phyloP scores from a whole-genome alignment of 208 protist species.

The Leptomonas pyrrhocoris region DNA sequence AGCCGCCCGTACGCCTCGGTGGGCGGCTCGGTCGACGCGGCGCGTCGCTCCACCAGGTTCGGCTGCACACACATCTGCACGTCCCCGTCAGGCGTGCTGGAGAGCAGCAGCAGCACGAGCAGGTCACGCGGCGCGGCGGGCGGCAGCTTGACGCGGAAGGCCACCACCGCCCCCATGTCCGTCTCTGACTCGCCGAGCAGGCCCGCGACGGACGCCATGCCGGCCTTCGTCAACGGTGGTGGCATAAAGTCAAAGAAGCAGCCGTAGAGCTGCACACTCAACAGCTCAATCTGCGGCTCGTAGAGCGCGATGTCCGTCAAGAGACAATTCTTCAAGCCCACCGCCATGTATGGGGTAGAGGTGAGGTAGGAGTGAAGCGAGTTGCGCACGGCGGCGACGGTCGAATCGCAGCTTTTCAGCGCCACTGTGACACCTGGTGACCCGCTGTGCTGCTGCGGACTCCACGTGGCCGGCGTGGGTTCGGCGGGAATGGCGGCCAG shows the following conservation, averaged over 20 bases:
- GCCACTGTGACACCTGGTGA: constrained; percentile 64
- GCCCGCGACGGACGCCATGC: constrained; percentile 56
- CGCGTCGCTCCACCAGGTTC: constrained; percentile 34
- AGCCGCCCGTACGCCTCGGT: constrained; percentile 38
- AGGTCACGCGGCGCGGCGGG: constrained; percentile 32
- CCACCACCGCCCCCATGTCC: constrained; percentile 40
- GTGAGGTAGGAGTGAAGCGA: constrained; percentile 46
- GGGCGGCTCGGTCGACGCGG: constrained; percentile 18
- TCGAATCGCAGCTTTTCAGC: constrained; percentile 24
- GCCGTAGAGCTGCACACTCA: constrained; percentile 34
- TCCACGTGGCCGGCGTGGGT: constrained; percentile 53
- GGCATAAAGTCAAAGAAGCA: constrained; percentile 68
- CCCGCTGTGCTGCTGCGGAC: constrained; percentile 40
- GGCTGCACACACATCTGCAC: constrained; percentile 45
- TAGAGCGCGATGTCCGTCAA: constrained; percentile 35
- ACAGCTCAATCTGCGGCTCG: constrained; percentile 33
- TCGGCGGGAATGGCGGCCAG: constrained; percentile 49
- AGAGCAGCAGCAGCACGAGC: constrained; percentile 50
- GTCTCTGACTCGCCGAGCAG: constrained; percentile 37
- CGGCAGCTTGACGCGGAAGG: constrained; percentile 32
- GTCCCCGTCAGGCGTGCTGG: constrained; percentile 24
- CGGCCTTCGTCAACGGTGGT: constrained; percentile 29
- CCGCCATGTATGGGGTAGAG: constrained; percentile 36
- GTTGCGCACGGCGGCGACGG: constrained; percentile 36
- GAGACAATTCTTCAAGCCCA: constrained; percentile 54